phyloP scores from a whole-genome alignment of 2,329 filamentous ascomycete genomes.

The Ascochyta koolunga region DNA sequence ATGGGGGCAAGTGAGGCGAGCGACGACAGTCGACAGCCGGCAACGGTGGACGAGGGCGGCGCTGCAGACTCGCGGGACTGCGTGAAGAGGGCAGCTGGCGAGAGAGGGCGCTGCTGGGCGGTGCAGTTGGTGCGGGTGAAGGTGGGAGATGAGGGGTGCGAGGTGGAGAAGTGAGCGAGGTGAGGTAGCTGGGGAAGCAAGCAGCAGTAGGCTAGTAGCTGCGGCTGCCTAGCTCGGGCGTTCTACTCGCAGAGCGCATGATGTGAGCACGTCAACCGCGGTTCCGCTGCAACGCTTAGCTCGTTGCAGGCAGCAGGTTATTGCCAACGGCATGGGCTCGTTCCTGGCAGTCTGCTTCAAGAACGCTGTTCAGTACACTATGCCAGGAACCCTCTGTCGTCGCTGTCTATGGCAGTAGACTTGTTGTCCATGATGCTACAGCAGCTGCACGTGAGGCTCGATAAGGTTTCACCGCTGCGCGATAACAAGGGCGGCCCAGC shows the following conservation, averaged over 20 bases:
- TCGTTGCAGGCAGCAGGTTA: slow-evolving; percentile 12
- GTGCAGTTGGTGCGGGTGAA: slow-evolving; percentile 1
- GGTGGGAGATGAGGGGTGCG: slow-evolving; percentile 3
- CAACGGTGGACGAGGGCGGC: slow-evolving; percentile 2
- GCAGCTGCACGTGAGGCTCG: slow-evolving; percentile 12
- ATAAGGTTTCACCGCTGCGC: slow-evolving; percentile 15
- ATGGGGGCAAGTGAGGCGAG: slow-evolving; percentile 34
- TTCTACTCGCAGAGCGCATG: slow-evolving; percentile 16
- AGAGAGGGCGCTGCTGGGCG: slow-evolving; percentile 1
- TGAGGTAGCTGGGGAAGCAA: slow-evolving; percentile 17
- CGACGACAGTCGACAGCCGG: slow-evolving; percentile 1
- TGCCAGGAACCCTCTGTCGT: slow-evolving; percentile 2
- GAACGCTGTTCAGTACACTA: not conserved
- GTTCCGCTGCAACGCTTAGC: slow-evolving; percentile 10
- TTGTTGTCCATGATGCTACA: slow-evolving; percentile 9
- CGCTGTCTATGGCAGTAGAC: not conserved
- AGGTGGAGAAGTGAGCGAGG: slow-evolving; percentile 16
- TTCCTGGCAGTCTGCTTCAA: not conserved
- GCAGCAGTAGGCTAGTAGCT: slow-evolving; percentile 18
- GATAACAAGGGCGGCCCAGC: slow-evolving; percentile 10
- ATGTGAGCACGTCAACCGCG: slow-evolving; percentile 15
- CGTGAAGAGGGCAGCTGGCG: slow-evolving; percentile 8
- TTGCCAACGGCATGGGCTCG: not conserved
- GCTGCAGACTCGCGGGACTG: slow-evolving; percentile 18
- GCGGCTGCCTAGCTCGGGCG: slow-evolving; percentile 20